Evolutionary conservation across 139 green algal species (phyloP), one percentile per base, ranked within the genome.

Genomic region (Helicosporidium sp.): DNA sequence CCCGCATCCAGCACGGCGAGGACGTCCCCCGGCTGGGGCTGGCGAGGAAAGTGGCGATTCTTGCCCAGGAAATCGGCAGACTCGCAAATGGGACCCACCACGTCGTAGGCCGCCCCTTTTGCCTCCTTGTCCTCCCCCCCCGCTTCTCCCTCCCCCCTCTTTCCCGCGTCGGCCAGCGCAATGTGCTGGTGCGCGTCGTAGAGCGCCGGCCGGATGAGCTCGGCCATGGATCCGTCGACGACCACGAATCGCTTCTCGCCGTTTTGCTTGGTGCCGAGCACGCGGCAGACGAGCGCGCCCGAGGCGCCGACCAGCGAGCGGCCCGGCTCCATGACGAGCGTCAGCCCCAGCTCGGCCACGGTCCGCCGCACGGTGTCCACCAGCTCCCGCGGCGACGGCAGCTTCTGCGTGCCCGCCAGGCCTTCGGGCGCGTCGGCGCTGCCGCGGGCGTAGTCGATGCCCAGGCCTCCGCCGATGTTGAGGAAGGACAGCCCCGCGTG

Each of bases 391-490:
- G 85, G 85, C 15, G 77, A 79, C 31, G 85, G 85, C 58, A 95
- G 70, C n/a, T n/a, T n/a, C n/a, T n/a, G n/a, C n/a, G n/a, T n/a
- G n/a, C n/a, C n/a, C n/a, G n/a, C n/a, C n/a, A n/a, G n/a, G n/a
- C n/a, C n/a, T n/a, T n/a, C n/a, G n/a, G n/a, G n/a, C n/a, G n/a
- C n/a, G n/a, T n/a, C n/a, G n/a, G n/a, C n/a, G n/a, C n/a, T n/a
- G n/a, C n/a, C n/a, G n/a, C n/a, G n/a, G n/a, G n/a, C n/a, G 66
- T 95, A 95, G 61, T 94, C 85, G 49, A 95, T 93, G 67, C 86
- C 86, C 41, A 96, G 78, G 15, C 87, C 87, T 22, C 87, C 87
- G 8, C 87, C 87, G 39, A 96, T 94, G 74, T 96, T 94, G 19
- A 96, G 68, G 68, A 92, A 94, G 55, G 77, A 52, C 24, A 90